phyloP scores from a whole-genome alignment of 345 rosid genomes.

The Lepidium didymum region DNA sequence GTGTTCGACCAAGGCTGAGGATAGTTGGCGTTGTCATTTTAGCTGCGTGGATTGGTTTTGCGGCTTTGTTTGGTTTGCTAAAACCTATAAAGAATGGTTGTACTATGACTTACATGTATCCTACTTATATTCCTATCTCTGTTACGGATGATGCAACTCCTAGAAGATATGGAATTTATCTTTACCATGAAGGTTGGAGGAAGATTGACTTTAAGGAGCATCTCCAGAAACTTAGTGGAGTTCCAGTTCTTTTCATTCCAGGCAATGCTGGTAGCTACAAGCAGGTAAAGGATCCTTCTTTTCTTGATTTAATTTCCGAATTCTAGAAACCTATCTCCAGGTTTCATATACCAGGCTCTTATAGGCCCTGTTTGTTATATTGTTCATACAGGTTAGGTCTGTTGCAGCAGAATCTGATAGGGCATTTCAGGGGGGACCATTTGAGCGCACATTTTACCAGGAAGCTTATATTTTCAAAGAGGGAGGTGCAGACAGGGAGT shows the following conservation, averaged over 20 bases:
- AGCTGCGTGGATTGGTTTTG: slow-evolving; percentile 46
- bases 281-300: slow-evolving; percentile 48
- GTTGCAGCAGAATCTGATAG: slow-evolving; percentile 93
- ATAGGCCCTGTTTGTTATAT: neutral
- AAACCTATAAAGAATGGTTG: slow-evolving; percentile 88
- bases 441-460: slow-evolving; percentile 66
- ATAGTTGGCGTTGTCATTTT: slow-evolving; percentile 37
- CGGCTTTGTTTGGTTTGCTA: slow-evolving; percentile 51
- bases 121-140: slow-evolving; percentile 81
- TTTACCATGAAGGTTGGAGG: slow-evolving; percentile 98
- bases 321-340: neutral
- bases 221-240: slow-evolving; percentile 75
- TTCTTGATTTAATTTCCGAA: neutral
- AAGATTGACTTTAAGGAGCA: slow-evolving; percentile 79
- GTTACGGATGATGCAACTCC: slow-evolving; percentile 33
- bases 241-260: slow-evolving; percentile 92
- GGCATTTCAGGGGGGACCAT: slow-evolving; percentile 85
- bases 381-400: slow-evolving; percentile 65
- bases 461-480: slow-evolving; percentile 48
- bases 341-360: slow-evolving; percentile 3
- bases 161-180: slow-evolving; percentile 63
- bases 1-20: slow-evolving; percentile 45
- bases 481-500: slow-evolving; percentile 38
- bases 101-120: slow-evolving; percentile 95
- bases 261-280: slow-evolving; percentile 98